Conservation (phyloP, 1,284 basidiomycete species). For the Ceratorhiza oryzae-sativae region DNA sequence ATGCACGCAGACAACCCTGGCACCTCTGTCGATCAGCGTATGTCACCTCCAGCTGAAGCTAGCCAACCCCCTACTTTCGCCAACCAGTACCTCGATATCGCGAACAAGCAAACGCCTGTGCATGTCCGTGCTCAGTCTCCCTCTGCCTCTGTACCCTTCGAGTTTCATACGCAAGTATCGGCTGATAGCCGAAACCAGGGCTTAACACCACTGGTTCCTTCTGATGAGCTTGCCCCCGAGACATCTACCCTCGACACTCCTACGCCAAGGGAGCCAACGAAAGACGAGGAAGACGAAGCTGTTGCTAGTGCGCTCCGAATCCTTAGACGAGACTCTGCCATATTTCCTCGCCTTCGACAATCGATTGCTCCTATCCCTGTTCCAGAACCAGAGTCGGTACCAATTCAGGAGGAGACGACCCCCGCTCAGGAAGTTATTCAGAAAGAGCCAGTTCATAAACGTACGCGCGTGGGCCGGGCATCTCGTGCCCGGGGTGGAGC, state of each 20-base stretch:
- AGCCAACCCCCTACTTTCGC: neutral
- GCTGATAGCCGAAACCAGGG: conserved; percentile 8
- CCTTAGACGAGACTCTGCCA: conserved; percentile 13
- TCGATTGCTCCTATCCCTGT: neutral
- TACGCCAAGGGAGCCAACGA: neutral
- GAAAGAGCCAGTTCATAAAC: conserved; percentile 21
- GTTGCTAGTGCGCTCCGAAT: conserved; percentile 28
- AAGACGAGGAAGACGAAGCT: conserved; percentile 34
- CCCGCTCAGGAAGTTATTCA: neutral
- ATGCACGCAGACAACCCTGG: neutral
- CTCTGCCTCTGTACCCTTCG: conserved; percentile 23
- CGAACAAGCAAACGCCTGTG: neutral
- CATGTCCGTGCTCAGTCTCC: conserved; percentile 3
- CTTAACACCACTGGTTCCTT: neutral
- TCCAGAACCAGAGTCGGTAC: neutral
- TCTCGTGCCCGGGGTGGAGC: conserved; percentile 29
- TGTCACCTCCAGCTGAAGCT: neutral
- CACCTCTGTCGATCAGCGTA: neutral
- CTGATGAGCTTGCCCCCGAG: neutral
- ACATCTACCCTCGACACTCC: neutral
- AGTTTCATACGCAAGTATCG: conserved; percentile 10
- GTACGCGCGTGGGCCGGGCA: conserved; percentile 25
- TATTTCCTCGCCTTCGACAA: conserved; percentile 16
- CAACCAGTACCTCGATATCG: neutral
- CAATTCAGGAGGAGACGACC: neutral